Conservation (phyloP, 352 stramenopile genomes). For the Globisporangium uncinulatum region DNA sequence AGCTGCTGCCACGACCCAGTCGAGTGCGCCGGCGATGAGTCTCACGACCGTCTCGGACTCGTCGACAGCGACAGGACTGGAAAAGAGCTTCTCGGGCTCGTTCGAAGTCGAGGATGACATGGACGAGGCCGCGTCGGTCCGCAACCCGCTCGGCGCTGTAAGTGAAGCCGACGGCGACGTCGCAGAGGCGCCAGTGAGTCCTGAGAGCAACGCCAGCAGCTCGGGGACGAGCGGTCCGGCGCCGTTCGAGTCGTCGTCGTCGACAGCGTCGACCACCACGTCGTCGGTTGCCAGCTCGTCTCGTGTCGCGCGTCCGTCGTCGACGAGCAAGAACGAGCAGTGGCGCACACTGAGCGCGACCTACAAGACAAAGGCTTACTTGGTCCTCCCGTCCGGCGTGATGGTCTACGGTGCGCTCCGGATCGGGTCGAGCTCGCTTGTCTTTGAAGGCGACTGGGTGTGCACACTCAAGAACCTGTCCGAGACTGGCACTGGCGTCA, state of each 20-base stretch:
- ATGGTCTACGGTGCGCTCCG: constrained; percentile 71
- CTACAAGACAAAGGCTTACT: constrained; percentile 76
- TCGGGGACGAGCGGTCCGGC: background rate
- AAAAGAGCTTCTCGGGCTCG: constrained; percentile 14
- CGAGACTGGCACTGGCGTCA: constrained; percentile 18
- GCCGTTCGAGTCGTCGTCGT: background rate
- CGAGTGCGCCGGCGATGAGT: constrained; percentile 10
- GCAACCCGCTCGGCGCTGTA: constrained; percentile 13
- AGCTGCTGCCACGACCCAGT: background rate
- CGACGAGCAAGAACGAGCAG: constrained; percentile 45
- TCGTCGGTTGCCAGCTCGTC: background rate
- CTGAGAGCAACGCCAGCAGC: constrained; percentile 6
- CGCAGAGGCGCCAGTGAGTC: constrained; percentile 5
- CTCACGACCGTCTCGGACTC: constrained; percentile 9
- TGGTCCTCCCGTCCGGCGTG: constrained; percentile 64
- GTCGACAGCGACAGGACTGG: constrained; percentile 12
- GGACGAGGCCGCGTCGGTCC: constrained; percentile 10
- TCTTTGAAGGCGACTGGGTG: constrained; percentile 78
- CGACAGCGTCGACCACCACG: background rate
- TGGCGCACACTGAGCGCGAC: constrained; percentile 56
- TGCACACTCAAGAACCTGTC: constrained; percentile 57
- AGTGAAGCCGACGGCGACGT: constrained; percentile 8
- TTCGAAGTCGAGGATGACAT: constrained; percentile 13
- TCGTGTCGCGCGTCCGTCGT: background rate
- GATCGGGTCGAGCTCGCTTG: constrained; percentile 63